phyloP scores from a whole-genome alignment of 306 rosid genomes.

The Trichosanthes truncata region DNA sequence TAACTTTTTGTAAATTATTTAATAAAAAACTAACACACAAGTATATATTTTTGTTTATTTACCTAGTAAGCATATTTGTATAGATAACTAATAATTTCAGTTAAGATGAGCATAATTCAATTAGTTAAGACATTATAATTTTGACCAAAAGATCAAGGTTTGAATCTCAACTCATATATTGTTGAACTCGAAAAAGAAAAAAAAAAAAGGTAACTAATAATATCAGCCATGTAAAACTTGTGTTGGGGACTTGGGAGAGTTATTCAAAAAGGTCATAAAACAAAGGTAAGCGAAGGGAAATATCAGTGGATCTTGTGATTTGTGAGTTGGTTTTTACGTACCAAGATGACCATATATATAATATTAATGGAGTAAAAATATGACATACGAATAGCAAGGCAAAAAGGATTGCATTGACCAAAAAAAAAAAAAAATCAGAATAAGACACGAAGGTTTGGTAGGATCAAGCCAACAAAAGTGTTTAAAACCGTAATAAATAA shows the following conservation, averaged over 20 bases:
- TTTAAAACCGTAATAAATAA: not conserved
- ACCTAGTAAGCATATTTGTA: too few species aligned
- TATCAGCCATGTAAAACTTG: not conserved
- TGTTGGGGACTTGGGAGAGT: not conserved
- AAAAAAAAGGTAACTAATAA: not conserved
- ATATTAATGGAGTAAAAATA: not conserved
- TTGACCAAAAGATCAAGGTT: too few species aligned
- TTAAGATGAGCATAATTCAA: too few species aligned
- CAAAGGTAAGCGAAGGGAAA: not conserved
- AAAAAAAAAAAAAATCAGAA: not conserved
- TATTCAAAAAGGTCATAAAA: not conserved
- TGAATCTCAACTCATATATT: too few species aligned
- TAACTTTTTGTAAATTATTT: too few species aligned
- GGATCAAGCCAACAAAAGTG: not conserved
- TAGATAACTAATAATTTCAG: too few species aligned
- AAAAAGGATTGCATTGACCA: not conserved
- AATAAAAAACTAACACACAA: too few species aligned
- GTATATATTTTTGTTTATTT: too few species aligned
- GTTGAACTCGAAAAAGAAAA: too few species aligned
- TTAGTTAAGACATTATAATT: too few species aligned
- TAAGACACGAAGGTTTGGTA: constrained; percentile 1
- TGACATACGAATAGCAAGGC: not conserved
- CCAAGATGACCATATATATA: not conserved
- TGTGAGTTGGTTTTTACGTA: not conserved
- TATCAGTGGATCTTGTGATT: not conserved